Percentiles rank a stretch among this genome's conserved stretches.
phyloP scores from a whole-genome alignment of 768 basidiomycete species.

The Hericium coralloides region DNA sequence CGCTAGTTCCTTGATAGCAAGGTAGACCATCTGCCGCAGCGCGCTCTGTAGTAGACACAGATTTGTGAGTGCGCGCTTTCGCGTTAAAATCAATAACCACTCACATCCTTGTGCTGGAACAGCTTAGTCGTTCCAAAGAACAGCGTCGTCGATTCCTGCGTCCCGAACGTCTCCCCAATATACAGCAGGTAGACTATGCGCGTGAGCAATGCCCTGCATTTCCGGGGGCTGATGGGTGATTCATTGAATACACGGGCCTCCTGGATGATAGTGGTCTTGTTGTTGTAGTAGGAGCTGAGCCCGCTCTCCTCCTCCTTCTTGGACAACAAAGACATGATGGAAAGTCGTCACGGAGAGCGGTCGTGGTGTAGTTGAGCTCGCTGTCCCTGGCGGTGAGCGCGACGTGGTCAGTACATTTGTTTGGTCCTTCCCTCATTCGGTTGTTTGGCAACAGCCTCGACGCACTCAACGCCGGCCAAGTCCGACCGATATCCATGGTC shows the following conservation, averaged over 20 bases:
- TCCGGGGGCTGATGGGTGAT: conserved; percentile 95
- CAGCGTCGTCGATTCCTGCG: conserved; percentile 93
- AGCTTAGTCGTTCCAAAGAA: conserved; percentile 99
- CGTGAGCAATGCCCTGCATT: conserved; percentile 93
- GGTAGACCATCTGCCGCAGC: conserved; percentile 94
- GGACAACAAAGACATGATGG: conserved; percentile 65
- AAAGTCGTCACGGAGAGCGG: neutral
- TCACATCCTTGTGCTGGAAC: conserved; percentile 98
- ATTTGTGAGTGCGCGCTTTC: neutral
- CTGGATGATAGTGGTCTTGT: conserved; percentile 97
- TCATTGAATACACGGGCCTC: conserved; percentile 99
- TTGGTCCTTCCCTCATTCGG: neutral
- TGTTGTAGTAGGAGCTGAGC: conserved; percentile 87
- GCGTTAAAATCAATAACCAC: conserved; percentile 22
- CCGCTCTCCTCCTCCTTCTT: conserved; percentile 98
- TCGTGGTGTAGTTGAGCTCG: neutral
- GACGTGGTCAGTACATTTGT: conserved; percentile 2
- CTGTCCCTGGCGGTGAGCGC: neutral
- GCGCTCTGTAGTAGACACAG: conserved; percentile 52
- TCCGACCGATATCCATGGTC: no score
- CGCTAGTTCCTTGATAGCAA: conserved; percentile 96
- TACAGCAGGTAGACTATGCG: conserved; percentile 95
- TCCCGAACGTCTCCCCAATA: conserved; percentile 88
- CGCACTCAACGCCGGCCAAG: neutral
- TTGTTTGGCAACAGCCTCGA: neutral